Conservation (phyloP, 441 rosid genomes). For the Euphorbia celastroides region DNA sequence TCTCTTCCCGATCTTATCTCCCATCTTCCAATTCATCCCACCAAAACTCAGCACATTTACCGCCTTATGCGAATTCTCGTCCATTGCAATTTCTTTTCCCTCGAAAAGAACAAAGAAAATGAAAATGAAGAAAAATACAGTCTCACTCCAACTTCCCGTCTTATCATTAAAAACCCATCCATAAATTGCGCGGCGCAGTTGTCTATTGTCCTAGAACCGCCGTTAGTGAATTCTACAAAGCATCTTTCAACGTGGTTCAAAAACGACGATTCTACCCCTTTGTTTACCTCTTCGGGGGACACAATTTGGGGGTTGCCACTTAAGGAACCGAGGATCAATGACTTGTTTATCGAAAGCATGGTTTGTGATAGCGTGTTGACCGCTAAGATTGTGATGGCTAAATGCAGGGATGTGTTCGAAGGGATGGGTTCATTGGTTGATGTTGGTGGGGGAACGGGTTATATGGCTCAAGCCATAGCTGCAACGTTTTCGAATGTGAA, state of each 20-base stretch:
- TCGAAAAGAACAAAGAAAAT: background rate
- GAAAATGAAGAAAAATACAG: constrained; percentile 9
- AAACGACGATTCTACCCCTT: background rate
- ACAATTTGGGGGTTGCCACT: background rate
- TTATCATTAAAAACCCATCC: constrained; percentile 15
- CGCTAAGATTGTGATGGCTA: background rate
- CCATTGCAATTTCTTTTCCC: no score
- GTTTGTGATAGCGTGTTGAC: constrained; percentile 4
- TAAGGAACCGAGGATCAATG: background rate
- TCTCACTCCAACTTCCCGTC: constrained; percentile 19
- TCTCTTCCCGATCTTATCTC: constrained; percentile 13
- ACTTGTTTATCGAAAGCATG: constrained; percentile 12
- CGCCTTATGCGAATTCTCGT: constrained; percentile 23
- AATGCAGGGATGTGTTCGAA: constrained; percentile 18
- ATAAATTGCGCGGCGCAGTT: background rate
- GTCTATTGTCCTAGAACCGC: background rate
- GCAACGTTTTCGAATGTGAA: constrained; percentile 9
- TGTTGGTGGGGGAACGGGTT: constrained; percentile 19
- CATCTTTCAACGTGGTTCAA: background rate
- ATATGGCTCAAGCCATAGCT: constrained; percentile 13
- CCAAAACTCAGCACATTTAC: constrained; percentile 7
- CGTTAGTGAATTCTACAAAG: background rate
- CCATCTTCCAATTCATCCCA: no score
- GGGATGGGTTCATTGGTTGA: constrained; percentile 17
- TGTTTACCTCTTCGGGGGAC: background rate